Base-by-base conservation (phyloP, 805 yeast genomes). In the Zygosaccharomyces gambellarensis region DNA sequence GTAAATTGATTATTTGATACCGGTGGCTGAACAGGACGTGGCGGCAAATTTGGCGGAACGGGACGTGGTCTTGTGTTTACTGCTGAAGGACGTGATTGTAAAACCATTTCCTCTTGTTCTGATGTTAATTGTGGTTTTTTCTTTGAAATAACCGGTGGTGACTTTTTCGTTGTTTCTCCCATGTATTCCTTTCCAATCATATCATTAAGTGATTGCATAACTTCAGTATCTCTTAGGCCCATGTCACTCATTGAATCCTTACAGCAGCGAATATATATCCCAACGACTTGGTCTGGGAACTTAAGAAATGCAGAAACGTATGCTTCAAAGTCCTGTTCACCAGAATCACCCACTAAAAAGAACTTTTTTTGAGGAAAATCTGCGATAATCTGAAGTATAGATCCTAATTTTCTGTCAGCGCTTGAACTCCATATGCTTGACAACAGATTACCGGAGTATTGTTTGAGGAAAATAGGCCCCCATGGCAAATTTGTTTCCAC, bases 311-410 rank as follows among this genome's bases (percentile, higher is more conserved):
- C 69, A 25, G 83, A 83, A 5, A 81, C 75, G 64, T 94, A 94
- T 0, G 97, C 95, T 61, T 95, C 99, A 39, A 92, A 71, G 70
- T 94, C 99, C 55, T 84, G 85, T 63, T 94, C 99, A 1, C 98
- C 98, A 2, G 97, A 85, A 64, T 94, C 99, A 29, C 99, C 99
- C 12, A 94, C 77, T 45, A 96, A 71, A 22, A 94, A 76, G 63
- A 94, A 92, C 59, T 79, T 82, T 55, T 90, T 82, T 0, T 78
- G 52, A 0, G 95, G 89, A 62, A 88, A 92, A 61, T 90, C 96
- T 2, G 69, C 64, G 22, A 89, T 54, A 6, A 94, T 77, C 49
- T 79, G 77, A 36, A 74, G 71, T 46, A 95, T 73, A 1, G 88
- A 77, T 10, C 77, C 76, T 51, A 80, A 77, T 66, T 94, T 94